Base-by-base conservation (phyloP, 2,329 filamentous ascomycete genomes). In the Fusarium armeniacum region DNA sequence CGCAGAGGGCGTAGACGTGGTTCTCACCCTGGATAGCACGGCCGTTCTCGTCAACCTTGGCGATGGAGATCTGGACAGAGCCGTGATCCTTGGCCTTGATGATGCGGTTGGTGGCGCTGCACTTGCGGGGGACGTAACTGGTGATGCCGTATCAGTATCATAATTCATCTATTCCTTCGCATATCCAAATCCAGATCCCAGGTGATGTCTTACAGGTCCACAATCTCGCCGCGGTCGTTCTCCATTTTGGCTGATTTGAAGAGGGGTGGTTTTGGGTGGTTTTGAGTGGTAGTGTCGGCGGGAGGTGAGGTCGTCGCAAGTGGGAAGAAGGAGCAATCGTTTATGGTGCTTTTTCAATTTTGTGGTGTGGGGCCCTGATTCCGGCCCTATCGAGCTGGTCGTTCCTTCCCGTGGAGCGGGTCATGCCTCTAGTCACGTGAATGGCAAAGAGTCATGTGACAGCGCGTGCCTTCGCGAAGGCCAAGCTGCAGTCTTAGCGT, bases 81-180 rank as follows among this genome's bases (percentile, higher is more conserved):
- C 93, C 95, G 90, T 99, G 96, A 87, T 99, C 96, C 89, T 98
- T 98, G 88, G 96, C 94, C 89, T 98, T 98, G 91, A 99, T 98
- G 89, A 98, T 98, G 87, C 96, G 93, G 93, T 97, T 97, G 84
- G 95, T 97, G 79, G 94, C 94, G 84, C 90, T 93, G 93, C 95
- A 98, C 89, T 98, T 98, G 89, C 95, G 93, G 83, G 94, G 94
- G 89, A 97, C 93, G 91, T 97, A 97, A 84, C 93, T 97, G 81
- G 50, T 62, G 60, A 69, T 68, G 64, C 66, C 50, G 62, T 62
- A 73, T 78, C 72, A 78, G 74, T 73, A 77, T 69, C 43, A 54
- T 67, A 18, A 68, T 68, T 59, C 44, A 44, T 33, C 28, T 46
- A 40, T 60, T 71, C 60, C 60, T 69, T 65, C 61, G 57, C 66